Conservation (phyloP, 2,329 filamentous ascomycete species). For the Dothistroma septosporum region DNA sequence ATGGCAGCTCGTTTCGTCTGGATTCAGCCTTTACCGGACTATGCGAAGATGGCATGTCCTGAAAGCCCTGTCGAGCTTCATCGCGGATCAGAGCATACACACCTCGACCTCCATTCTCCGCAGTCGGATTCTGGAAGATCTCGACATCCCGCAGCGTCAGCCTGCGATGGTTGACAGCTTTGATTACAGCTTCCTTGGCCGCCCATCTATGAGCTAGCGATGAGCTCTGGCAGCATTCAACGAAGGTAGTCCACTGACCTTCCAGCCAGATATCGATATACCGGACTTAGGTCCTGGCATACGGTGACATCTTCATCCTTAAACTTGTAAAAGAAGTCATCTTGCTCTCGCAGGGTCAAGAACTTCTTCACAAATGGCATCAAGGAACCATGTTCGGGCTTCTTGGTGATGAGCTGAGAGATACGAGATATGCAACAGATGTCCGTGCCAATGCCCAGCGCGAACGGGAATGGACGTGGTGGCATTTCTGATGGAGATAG, state of each 20-base stretch:
- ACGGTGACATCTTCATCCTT: neutral
- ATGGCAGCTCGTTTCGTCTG: neutral
- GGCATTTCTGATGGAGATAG: slow-evolving; percentile 34
- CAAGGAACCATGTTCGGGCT: slow-evolving; percentile 2
- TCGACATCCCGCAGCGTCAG: slow-evolving; percentile 39
- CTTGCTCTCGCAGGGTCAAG: slow-evolving; percentile 27
- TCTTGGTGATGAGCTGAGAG: slow-evolving; percentile 51
- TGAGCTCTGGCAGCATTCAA: neutral
- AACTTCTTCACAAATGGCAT: slow-evolving; percentile 25
- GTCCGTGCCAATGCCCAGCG: slow-evolving; percentile 70
- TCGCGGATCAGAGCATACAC: slow-evolving; percentile 53
- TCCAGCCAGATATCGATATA: slow-evolving; percentile 19
- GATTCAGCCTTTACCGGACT: neutral
- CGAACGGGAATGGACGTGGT: slow-evolving; percentile 57
- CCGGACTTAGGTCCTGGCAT: neutral
- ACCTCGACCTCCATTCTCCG: slow-evolving; percentile 62
- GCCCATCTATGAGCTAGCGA: slow-evolving; percentile 37
- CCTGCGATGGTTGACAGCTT: slow-evolving; percentile 35
- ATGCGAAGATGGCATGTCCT: neutral
- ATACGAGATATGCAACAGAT: slow-evolving; percentile 66
- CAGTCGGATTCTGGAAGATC: slow-evolving; percentile 27
- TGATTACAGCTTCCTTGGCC: slow-evolving; percentile 50
- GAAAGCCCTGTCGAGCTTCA: neutral
- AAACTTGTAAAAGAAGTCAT: slow-evolving; percentile 18
- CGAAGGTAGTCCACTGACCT: slow-evolving; percentile 15